phyloP scores from a whole-genome alignment of 129 eudicot species.

The Ambrosia artemisiifolia region DNA sequence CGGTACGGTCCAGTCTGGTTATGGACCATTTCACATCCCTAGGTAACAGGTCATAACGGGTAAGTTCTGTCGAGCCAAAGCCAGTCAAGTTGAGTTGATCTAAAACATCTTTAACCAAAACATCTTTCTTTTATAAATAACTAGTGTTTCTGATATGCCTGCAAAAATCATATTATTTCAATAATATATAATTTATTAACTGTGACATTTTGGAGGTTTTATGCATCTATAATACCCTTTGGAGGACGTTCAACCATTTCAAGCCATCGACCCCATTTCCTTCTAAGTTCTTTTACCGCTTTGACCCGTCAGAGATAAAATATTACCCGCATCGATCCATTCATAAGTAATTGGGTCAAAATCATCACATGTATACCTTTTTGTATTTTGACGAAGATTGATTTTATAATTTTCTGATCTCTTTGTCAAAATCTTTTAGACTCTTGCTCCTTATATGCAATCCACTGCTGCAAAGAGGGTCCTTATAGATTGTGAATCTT shows the following conservation, averaged over 20 bases:
- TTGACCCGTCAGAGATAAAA: not conserved
- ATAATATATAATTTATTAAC: not conserved
- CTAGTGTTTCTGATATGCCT: not conserved
- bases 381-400: not conserved
- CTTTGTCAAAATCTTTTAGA: conserved; percentile 33
- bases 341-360: not conserved
- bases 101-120: not conserved
- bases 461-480: conserved; percentile 54
- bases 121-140: not conserved
- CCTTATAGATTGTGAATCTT: conserved; percentile 28
- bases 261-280: not conserved
- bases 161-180: not conserved
- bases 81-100: not conserved
- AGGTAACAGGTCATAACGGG: not conserved
- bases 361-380: not conserved
- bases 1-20: not conserved
- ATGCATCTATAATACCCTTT: not conserved
- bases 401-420: not conserved
- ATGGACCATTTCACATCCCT: not conserved
- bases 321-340: not conserved
- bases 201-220: not conserved
- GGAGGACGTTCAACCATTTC: not conserved
- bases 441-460: conserved; percentile 89
- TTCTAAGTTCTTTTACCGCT: not conserved
- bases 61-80: not conserved